These are phyloP conservation scores for Kalanchoe fedtschenkoi DNA, from an alignment of 164 flowering plant genomes.

Conservation along the genomic window DNA sequence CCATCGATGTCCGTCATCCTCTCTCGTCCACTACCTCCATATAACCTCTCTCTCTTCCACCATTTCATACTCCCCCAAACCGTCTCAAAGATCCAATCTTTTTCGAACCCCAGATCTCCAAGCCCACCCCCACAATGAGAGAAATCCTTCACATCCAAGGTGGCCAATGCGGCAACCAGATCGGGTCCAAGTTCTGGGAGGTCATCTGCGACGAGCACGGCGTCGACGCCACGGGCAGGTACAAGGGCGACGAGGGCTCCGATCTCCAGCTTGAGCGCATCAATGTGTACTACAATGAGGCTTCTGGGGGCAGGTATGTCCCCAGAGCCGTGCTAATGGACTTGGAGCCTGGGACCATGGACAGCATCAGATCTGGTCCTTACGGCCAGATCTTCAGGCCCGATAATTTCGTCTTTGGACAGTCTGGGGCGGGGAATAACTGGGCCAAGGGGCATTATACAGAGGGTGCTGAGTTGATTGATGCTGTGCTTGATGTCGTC, in stretches of 20 bases:
- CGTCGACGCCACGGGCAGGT: constrained; percentile 42
- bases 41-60: not conserved
- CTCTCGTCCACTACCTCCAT: not conserved
- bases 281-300: constrained; percentile 61
- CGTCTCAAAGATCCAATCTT: not conserved
- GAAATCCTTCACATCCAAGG: constrained; percentile 56
- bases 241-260: constrained; percentile 25
- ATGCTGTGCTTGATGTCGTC: constrained; percentile 53
- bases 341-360: constrained; percentile 67
- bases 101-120: too few species aligned
- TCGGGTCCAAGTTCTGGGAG: constrained; percentile 64
- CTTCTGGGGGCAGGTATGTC: constrained; percentile 52
- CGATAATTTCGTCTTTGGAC: constrained; percentile 54
- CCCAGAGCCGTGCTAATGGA: constrained; percentile 63
- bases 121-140: constrained; percentile 24
- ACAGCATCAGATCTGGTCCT: constrained; percentile 53
- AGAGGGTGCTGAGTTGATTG: constrained; percentile 59
- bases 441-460: constrained; percentile 65
- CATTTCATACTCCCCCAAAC: not conserved
- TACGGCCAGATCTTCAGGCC: constrained; percentile 52
- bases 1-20: not conserved
- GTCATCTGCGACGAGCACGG: constrained; percentile 59
- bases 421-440: constrained; percentile 53
- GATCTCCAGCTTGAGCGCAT: constrained; percentile 43
- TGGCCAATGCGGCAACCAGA: constrained; percentile 64